Conservation (phyloP, 108 stramenopile species). For the Chaetoceros muelleri region DNA sequence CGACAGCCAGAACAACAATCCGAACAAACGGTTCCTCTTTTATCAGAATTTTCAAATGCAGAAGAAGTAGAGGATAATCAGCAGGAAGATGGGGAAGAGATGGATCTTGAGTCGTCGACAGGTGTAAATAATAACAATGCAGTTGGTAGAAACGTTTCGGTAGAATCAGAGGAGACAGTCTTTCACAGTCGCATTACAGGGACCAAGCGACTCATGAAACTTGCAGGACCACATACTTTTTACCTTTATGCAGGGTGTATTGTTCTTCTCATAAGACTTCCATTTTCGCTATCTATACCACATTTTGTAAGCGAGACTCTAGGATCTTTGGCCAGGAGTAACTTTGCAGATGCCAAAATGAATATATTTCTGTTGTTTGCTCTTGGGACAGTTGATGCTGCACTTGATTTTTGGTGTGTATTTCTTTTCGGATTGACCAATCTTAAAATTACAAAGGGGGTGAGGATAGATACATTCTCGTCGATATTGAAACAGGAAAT, state of each 20-base stretch:
- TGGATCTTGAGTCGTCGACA: neutral
- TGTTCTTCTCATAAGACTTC: slow-evolving; percentile 73
- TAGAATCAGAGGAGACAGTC: no score
- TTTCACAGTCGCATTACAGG: slow-evolving; percentile 42
- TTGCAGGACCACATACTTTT: slow-evolving; percentile 59
- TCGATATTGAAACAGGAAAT: slow-evolving; percentile 68
- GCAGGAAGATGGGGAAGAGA: neutral
- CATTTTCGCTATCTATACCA: slow-evolving; percentile 76
- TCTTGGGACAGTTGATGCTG: slow-evolving; percentile 63
- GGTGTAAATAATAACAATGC: no score
- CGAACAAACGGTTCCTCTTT: neutral
- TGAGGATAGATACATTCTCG: slow-evolving; percentile 62
- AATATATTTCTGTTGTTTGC: slow-evolving; percentile 69
- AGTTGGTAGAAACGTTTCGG: no score
- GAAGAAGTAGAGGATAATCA: slow-evolving; percentile 1
- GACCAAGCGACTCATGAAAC: slow-evolving; percentile 56
- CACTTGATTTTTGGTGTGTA: slow-evolving; percentile 84
- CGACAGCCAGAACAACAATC: neutral
- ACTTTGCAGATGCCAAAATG: slow-evolving; percentile 48
- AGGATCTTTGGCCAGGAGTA: slow-evolving; percentile 46
- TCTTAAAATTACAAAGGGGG: slow-evolving; percentile 64
- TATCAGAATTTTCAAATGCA: neutral
- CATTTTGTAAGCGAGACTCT: slow-evolving; percentile 79
- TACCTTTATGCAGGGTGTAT: slow-evolving; percentile 73
- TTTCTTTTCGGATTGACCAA: slow-evolving; percentile 85